These are phyloP conservation scores for Aureobasidium leucospermi DNA, from an alignment of 2,329 filamentous ascomycete species.

Conservation along the genomic window DNA sequence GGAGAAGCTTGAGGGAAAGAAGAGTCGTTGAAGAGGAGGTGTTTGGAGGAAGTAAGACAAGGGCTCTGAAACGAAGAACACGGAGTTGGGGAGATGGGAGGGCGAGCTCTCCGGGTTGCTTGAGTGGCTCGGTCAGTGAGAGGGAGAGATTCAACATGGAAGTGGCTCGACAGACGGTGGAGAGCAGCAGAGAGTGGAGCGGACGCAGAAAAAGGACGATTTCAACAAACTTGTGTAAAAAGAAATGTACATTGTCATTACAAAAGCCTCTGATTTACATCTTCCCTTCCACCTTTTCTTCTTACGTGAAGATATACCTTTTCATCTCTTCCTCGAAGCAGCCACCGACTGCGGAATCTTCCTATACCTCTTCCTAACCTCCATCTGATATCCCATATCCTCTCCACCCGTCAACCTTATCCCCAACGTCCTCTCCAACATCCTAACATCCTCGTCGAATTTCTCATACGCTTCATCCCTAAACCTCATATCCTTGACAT, in stretches of 20 bases:
- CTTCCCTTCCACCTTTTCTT: too few relatives aligned
- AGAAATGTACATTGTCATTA: background rate
- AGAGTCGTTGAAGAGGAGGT: background rate
- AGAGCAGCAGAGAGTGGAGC: background rate
- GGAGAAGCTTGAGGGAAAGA: slow-evolving; percentile 29
- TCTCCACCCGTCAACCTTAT: slow-evolving; percentile 37
- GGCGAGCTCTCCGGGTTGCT: background rate
- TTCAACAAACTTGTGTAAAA: background rate
- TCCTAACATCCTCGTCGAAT: slow-evolving; percentile 62
- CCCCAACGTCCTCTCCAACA: slow-evolving; percentile 68
- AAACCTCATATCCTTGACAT: slow-evolving; percentile 25
- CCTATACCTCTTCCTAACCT: background rate
- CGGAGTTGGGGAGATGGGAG: background rate
- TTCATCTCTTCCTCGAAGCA: too few relatives aligned
- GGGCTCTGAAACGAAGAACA: slow-evolving; percentile 16
- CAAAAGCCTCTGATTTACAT: background rate
- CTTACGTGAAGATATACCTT: too few relatives aligned
- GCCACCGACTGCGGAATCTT: background rate
- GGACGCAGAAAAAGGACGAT: background rate
- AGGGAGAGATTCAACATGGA: background rate
- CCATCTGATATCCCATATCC: too few relatives aligned
- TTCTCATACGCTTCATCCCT: slow-evolving; percentile 44
- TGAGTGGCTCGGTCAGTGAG: too few relatives aligned
- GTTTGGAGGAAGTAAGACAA: background rate
- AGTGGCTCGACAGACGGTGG: too few relatives aligned